A percentile compares a stretch with the other conserved stretches of the same genome.
These are phyloP conservation scores for Mrakia blollopis DNA, from an alignment of 768 basidiomycete species.

Conservation along the genomic window DNA sequence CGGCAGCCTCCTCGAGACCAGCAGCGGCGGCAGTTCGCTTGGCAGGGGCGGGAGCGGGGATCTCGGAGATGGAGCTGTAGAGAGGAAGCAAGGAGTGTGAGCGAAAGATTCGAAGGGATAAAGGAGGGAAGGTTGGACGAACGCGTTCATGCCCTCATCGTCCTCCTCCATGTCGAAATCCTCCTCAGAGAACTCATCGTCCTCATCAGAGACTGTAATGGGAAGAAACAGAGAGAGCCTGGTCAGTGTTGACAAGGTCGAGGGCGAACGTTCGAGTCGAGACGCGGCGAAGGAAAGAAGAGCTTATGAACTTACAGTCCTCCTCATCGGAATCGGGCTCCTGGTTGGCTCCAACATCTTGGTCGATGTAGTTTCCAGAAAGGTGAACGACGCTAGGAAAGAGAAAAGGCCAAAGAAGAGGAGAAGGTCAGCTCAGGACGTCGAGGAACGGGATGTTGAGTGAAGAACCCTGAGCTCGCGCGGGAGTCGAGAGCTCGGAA, in stretches of 20 bases:
- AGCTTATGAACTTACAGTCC: conserved; percentile 44
- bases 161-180: conserved; percentile 48
- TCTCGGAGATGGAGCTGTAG: conserved; percentile 37
- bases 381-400: conserved; percentile 57
- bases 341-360: conserved; percentile 45
- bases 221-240: not conserved
- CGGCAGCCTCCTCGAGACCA: conserved; percentile 48
- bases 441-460: not conserved
- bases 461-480: not conserved
- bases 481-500: not conserved
- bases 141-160: conserved; percentile 36
- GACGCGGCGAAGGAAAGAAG: not conserved
- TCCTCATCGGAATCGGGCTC: conserved; percentile 74
- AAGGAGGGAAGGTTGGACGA: not conserved
- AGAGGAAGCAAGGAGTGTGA: not conserved
- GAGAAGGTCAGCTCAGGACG: not conserved
- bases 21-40: conserved; percentile 67
- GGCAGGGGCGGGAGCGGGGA: conserved; percentile 34
- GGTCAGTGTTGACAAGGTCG: conserved; percentile 44
- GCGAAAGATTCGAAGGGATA: no score
- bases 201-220: conserved; percentile 26
- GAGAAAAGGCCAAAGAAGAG: not conserved
- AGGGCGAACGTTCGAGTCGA: not conserved
- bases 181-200: conserved; percentile 37
- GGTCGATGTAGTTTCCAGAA: conserved; percentile 74